A percentile compares a stretch with the other conserved stretches of the same genome.
Evolutionary conservation across 768 basidiomycete species (phyloP).

Genomic region (Leccinum barrowsii): DNA sequence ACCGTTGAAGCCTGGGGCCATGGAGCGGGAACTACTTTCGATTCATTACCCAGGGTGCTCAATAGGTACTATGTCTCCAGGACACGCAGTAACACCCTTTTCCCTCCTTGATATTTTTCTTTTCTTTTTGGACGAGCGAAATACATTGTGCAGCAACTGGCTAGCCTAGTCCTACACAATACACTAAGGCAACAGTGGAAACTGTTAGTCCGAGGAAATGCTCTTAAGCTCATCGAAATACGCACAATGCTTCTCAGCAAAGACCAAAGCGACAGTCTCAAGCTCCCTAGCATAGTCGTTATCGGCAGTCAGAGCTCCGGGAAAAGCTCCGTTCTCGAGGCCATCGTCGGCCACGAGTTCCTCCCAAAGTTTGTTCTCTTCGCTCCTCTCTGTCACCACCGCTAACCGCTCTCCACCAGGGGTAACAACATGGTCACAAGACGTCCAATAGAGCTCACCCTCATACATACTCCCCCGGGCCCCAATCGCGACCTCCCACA

Average conservation of each 20-base stretch:
- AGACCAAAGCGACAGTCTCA: slow-evolving; percentile 92
- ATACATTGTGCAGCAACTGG: too few species aligned
- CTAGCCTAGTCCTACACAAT: too few species aligned
- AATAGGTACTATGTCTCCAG: too few species aligned
- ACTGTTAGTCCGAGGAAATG: too few species aligned
- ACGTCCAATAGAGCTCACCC: slow-evolving; percentile 94
- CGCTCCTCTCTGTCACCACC: neutral
- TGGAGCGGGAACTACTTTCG: too few species aligned
- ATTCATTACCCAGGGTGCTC: too few species aligned
- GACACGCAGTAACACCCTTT: too few species aligned
- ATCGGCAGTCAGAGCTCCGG: slow-evolving; percentile 98
- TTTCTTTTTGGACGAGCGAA: too few species aligned
- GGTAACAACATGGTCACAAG: slow-evolving; percentile 99
- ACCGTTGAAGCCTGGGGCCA: too few species aligned
- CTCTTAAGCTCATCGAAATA: slow-evolving; percentile 86
- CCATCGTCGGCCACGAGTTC: slow-evolving; percentile 97
- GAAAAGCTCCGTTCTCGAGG: slow-evolving; percentile 95
- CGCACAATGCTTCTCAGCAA: slow-evolving; percentile 91
- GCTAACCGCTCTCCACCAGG: slow-evolving; percentile 39
- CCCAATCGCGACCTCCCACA: slow-evolving; percentile 49
- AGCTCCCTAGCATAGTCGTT: slow-evolving; percentile 95
- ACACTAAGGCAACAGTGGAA: too few species aligned
- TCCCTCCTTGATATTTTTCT: too few species aligned
- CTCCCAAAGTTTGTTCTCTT: slow-evolving; percentile 82
- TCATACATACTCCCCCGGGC: slow-evolving; percentile 79